phyloP scores from a whole-genome alignment of 2,329 filamentous ascomycete species.

The Neopestalotiopsis sp. region DNA sequence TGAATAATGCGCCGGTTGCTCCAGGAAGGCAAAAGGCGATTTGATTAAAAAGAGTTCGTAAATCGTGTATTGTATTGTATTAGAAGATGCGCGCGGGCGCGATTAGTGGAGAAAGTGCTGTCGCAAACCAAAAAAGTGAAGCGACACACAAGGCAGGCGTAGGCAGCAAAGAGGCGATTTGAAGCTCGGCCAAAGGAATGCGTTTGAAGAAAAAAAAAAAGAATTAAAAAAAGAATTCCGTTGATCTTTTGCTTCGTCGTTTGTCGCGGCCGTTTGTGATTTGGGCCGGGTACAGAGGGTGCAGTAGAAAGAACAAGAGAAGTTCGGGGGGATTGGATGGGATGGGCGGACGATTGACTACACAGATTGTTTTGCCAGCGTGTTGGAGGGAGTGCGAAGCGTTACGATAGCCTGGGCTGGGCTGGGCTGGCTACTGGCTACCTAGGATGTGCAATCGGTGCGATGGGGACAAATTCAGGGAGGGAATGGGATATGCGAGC shows the following conservation, averaged over 20 bases:
- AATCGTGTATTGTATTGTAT: conserved; percentile 18
- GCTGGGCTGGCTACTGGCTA: background rate
- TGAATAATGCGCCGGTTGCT: conserved; percentile 4
- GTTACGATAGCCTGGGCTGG: conserved; percentile 15
- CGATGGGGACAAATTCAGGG: background rate
- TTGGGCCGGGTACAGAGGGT: conserved; percentile 19
- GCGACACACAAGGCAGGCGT: conserved; percentile 9
- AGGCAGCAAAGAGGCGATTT: background rate
- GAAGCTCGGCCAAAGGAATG: conserved; percentile 20
- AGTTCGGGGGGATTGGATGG: conserved; percentile 7
- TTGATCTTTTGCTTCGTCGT: background rate
- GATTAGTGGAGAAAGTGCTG: conserved; percentile 19
- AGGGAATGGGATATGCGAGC: background rate
- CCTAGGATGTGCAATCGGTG: background rate
- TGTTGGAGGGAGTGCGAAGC: conserved; percentile 20
- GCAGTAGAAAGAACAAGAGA: conserved; percentile 19
- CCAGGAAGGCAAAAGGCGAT: background rate
- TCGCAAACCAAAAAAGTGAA: conserved; percentile 12
- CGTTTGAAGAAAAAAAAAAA: conserved; percentile 15
- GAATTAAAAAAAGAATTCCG: conserved; percentile 6
- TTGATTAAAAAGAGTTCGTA: conserved; percentile 17
- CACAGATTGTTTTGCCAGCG: conserved; percentile 20
- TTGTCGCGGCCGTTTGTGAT: conserved; percentile 16
- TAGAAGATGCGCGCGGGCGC: conserved; percentile 23
- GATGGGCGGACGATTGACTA: conserved; percentile 17